Percentiles rank a stretch among this genome's conserved stretches.
Conservation (phyloP, 192 early-diverging fungal species). For the Mortierella hygrophila region DNA sequence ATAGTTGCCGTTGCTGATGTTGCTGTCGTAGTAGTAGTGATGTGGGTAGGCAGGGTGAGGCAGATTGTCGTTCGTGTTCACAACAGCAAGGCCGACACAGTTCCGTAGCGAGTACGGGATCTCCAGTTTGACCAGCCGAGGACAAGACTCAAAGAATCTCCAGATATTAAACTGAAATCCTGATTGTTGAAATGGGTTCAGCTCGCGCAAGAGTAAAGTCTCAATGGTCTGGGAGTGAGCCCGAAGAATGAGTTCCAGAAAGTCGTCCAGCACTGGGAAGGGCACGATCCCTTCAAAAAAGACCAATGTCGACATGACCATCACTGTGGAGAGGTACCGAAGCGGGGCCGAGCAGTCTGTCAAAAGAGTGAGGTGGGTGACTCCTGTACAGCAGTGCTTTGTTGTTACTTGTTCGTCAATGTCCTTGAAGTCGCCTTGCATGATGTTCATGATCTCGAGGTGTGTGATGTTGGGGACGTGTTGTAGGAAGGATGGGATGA, state of each 20-base stretch:
- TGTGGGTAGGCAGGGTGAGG: not conserved
- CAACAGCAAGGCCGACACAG: not conserved
- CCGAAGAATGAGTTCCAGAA: constrained; percentile 19
- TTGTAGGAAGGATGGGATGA: constrained; percentile 20
- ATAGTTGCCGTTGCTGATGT: not conserved
- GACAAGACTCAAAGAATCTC: constrained; percentile 31
- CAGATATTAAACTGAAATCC: constrained; percentile 33
- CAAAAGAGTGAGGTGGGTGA: constrained; percentile 8
- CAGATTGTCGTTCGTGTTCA: not conserved
- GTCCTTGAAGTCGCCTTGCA: constrained; percentile 23
- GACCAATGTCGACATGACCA: not conserved
- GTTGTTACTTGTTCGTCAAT: not conserved
- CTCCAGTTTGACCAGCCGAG: constrained; percentile 6
- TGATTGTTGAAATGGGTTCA: not conserved
- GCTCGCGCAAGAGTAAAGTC: not conserved
- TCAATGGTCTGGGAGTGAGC: constrained; percentile 18
- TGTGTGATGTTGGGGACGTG: constrained; percentile 10
- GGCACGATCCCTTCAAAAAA: constrained; percentile 31
- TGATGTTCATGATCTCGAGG: not conserved
- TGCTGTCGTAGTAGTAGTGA: not conserved
- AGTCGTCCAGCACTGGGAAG: constrained; percentile 2
- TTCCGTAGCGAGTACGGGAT: constrained; percentile 18
- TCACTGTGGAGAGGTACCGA: constrained; percentile 15
- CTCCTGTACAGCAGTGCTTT: not conserved
- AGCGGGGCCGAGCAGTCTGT: constrained; percentile 7